Evolutionary conservation across 1,284 basidiomycete genomes (phyloP).

Genomic region (Ceraceosorus guamensis): DNA sequence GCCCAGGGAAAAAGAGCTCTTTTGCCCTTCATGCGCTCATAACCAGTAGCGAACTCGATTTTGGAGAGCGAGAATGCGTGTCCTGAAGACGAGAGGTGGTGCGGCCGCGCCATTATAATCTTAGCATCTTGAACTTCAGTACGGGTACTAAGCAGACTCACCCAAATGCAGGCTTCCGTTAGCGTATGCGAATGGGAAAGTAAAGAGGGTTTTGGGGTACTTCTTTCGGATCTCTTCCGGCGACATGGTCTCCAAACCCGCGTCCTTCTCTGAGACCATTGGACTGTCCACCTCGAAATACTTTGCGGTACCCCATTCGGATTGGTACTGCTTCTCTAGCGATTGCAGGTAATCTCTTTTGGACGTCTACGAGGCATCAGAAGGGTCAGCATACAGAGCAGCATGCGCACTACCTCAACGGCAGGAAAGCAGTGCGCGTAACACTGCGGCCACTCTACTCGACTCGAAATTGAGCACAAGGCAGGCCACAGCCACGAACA

Average conservation of each 20-base stretch:
- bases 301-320: conserved; percentile 59
- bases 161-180: conserved; percentile 91
- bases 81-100: not conserved
- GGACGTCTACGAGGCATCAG: conserved; percentile 55
- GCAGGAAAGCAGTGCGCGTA: no score
- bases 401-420: no score
- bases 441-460: no score
- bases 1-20: conserved; percentile 85
- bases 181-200: conserved; percentile 82
- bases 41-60: conserved; percentile 93
- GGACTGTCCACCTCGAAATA: conserved; percentile 79
- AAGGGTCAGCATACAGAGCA: no score
- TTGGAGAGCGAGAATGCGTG: conserved; percentile 98
- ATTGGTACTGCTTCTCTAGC: conserved; percentile 77
- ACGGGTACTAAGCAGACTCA: no score
- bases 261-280: conserved; percentile 43
- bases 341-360: conserved; percentile 81
- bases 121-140: conserved; percentile 41
- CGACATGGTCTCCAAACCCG: conserved; percentile 29
- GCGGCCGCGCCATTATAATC: no score
- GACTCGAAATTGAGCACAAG: no score
- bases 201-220: conserved; percentile 94
- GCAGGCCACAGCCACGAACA: no score
- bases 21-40: conserved; percentile 91
- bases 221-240: conserved; percentile 54